Conservation (phyloP, 192 early-diverging fungal species). For the Endogone sp. region DNA sequence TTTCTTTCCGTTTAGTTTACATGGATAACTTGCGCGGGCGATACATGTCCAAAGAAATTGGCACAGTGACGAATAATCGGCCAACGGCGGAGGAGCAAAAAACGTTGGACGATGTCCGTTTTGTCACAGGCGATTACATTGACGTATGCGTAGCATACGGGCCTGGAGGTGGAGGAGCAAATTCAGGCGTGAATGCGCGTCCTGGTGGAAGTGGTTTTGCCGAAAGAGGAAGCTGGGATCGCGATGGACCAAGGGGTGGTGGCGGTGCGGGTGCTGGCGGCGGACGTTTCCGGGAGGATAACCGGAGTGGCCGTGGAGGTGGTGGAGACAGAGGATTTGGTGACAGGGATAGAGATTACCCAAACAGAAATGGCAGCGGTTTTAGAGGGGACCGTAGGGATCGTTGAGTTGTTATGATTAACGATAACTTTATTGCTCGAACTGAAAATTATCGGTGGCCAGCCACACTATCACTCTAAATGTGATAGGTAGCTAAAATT, state of each 20-base stretch:
- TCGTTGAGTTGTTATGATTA: not conserved
- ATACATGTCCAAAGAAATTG: conserved; percentile 39
- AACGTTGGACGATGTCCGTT: conserved; percentile 46
- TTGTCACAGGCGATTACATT: conserved; percentile 57
- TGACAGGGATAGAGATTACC: not conserved
- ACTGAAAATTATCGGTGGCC: too few relatives aligned
- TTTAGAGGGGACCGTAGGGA: not conserved
- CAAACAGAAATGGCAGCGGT: not conserved
- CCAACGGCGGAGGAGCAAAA: conserved; percentile 31
- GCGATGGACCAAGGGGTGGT: not conserved
- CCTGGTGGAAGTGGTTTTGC: not conserved
- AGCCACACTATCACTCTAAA: not conserved
- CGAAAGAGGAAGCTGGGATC: not conserved
- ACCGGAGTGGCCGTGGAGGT: not conserved
- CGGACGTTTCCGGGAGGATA: not conserved
- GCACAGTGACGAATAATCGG: conserved; percentile 28
- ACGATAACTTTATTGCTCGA: too few relatives aligned
- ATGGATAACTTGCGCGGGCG: conserved; percentile 29
- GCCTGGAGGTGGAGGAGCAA: not conserved
- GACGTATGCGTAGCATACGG: conserved; percentile 26
- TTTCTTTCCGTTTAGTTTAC: conserved; percentile 49
- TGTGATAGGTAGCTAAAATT: too few relatives aligned
- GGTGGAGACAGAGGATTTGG: not conserved
- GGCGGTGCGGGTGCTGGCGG: not conserved
- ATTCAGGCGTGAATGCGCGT: not conserved